phyloP scores from a whole-genome alignment of 2,329 filamentous ascomycete genomes.

The Achaetomium macrosporum region DNA sequence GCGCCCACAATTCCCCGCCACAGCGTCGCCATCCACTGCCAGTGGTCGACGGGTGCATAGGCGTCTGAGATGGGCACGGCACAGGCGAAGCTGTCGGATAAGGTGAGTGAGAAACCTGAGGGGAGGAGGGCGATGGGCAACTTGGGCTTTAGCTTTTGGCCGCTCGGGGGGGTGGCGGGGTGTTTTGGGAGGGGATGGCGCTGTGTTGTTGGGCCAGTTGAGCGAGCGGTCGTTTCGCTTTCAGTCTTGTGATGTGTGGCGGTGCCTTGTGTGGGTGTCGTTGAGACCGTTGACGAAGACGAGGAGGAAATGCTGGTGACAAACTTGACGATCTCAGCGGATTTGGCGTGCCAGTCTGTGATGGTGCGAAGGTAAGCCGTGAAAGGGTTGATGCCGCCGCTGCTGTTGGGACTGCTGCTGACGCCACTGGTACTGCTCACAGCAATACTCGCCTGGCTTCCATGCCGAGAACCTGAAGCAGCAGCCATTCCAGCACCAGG shows the following conservation, averaged over 20 bases:
- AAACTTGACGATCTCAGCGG: slow-evolving; percentile 59
- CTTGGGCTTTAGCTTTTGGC: slow-evolving; percentile 16
- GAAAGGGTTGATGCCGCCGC: slow-evolving; percentile 37
- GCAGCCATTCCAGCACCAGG: not conserved
- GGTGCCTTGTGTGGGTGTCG: not conserved
- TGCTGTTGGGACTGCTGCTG: slow-evolving; percentile 13
- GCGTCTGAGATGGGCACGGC: slow-evolving; percentile 68
- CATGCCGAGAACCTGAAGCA: not conserved
- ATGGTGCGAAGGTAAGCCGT: slow-evolving; percentile 62
- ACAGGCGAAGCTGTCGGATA: slow-evolving; percentile 69
- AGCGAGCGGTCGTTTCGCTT: not conserved
- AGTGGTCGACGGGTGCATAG: slow-evolving; percentile 82
- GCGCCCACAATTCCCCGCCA: slow-evolving; percentile 83
- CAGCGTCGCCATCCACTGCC: slow-evolving; percentile 93
- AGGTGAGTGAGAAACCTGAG: slow-evolving; percentile 71
- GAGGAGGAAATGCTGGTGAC: slow-evolving; percentile 32
- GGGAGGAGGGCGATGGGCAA: slow-evolving; percentile 71
- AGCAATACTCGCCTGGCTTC: not conserved
- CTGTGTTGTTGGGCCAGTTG: not conserved
- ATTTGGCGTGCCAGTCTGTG: slow-evolving; percentile 68
- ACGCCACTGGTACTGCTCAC: slow-evolving; percentile 7
- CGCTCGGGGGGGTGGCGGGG: not conserved
- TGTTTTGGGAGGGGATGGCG: slow-evolving; percentile 1
- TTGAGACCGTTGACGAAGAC: not conserved
- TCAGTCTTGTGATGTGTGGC: not conserved